phyloP scores from a whole-genome alignment of 1,284 basidiomycete genomes.

The Ganoderma meredithae region DNA sequence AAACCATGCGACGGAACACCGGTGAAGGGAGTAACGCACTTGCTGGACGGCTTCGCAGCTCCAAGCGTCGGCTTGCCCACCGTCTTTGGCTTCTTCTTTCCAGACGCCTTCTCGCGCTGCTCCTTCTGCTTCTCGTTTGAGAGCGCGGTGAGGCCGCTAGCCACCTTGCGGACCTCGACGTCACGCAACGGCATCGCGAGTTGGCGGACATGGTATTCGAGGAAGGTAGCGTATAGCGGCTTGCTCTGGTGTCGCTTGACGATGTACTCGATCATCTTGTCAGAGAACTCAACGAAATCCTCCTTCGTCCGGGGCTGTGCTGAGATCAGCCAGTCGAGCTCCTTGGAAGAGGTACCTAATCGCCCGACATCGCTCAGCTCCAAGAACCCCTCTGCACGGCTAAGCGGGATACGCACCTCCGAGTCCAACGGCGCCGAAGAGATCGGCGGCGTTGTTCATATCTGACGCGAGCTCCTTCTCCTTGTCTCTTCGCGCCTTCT shows the following conservation, averaged over 20 bases:
- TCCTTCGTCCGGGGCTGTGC: constrained; percentile 85
- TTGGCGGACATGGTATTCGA: constrained; percentile 82
- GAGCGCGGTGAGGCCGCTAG: constrained; percentile 81
- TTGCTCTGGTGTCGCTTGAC: constrained; percentile 81
- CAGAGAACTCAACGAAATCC: constrained; percentile 80
- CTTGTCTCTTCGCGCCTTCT: constrained; percentile 77
- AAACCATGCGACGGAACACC: not conserved
- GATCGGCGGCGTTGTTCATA: constrained; percentile 81
- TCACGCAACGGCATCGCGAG: constrained; percentile 81
- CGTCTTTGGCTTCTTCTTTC: constrained; percentile 88
- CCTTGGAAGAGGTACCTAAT: constrained; percentile 68
- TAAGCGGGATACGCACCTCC: constrained; percentile 56
- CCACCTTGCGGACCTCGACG: constrained; percentile 88
- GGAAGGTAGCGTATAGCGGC: constrained; percentile 82
- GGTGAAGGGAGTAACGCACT: constrained; percentile 51
- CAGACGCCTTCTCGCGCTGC: constrained; percentile 82
- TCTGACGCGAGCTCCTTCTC: constrained; percentile 87
- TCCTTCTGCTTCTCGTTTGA: constrained; percentile 96
- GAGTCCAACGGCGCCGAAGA: constrained; percentile 77
- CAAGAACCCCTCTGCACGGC: not conserved
- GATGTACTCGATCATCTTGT: constrained; percentile 74
- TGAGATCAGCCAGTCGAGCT: constrained; percentile 74
- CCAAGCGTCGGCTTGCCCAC: constrained; percentile 79
- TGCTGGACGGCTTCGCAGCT: constrained; percentile 67
- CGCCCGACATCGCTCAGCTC: not conserved